phyloP scores from a whole-genome alignment of 371 early-diverging fungal genomes.

The Mucor plumbeus region DNA sequence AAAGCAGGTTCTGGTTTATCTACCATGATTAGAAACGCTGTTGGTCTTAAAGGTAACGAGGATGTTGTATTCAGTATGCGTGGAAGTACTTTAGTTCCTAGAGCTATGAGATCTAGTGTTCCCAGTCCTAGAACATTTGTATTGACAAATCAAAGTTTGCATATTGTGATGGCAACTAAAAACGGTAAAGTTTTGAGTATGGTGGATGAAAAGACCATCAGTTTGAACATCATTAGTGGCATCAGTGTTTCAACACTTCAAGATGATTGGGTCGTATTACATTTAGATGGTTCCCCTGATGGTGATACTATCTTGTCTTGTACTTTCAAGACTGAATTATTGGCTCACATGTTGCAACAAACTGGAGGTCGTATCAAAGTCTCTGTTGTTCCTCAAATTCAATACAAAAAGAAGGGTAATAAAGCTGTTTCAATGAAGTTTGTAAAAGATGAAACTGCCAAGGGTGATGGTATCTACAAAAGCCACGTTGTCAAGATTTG shows the following conservation, averaged over 20 bases:
- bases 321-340: conserved; percentile 84
- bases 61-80: conserved; percentile 70
- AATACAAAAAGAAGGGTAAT: conserved; percentile 78
- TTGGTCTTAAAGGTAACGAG: conserved; percentile 61
- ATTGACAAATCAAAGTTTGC: conserved; percentile 63
- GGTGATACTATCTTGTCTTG: conserved; percentile 49
- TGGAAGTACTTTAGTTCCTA: conserved; percentile 73
- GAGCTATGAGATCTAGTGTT: conserved; percentile 79
- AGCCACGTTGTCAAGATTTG: conserved; percentile 76
- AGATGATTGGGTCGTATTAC: conserved; percentile 87
- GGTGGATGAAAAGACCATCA: conserved; percentile 53
- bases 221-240: conserved; percentile 54
- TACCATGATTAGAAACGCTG: conserved; percentile 67
- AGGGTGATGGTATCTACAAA: conserved; percentile 70
- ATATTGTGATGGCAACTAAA: conserved; percentile 58
- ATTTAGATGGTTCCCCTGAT: conserved; percentile 63
- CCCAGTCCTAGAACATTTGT: conserved; percentile 80
- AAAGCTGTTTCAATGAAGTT: conserved; percentile 80
- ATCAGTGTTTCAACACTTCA: conserved; percentile 67
- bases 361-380: conserved; percentile 56
- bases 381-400: conserved; percentile 60
- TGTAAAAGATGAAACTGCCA: conserved; percentile 72
- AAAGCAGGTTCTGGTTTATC: conserved; percentile 70
- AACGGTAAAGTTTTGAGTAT: conserved; percentile 61
- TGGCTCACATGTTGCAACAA: conserved; percentile 61